A percentile compares a stretch with the other conserved stretches of the same genome.
phyloP scores from a whole-genome alignment of 1,139 yeast genomes.

The Yamadazyma atlantica region DNA sequence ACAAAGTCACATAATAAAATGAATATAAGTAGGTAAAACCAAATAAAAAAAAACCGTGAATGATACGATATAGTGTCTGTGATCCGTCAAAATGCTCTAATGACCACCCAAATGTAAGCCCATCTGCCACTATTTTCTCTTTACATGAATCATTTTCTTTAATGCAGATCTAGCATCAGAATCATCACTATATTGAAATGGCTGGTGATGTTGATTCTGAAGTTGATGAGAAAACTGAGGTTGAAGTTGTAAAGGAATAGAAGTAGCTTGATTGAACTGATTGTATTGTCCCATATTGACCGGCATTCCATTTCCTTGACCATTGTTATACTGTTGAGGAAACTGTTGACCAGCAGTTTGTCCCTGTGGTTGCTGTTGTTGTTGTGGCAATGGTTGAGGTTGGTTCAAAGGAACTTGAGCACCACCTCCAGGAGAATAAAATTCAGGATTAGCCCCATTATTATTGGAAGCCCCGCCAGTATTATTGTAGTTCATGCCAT shows the following conservation, averaged over 20 bases:
- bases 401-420: conserved; percentile 1
- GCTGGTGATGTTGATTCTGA: conserved; percentile 11
- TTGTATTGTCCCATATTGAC: not conserved
- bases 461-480: conserved; percentile 3
- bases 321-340: not conserved
- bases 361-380: not conserved
- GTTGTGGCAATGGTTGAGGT: too few relatives aligned
- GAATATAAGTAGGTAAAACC: not conserved
- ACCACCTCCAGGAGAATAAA: conserved; percentile 5
- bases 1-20: not conserved
- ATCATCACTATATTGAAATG: conserved; percentile 22
- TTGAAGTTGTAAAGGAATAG: conserved; percentile 4
- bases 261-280: not conserved
- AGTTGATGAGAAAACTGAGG: conserved; percentile 8
- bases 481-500: conserved; percentile 2
- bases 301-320: conserved; percentile 1
- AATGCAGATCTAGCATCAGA: conserved; percentile 45
- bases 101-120: too few relatives aligned
- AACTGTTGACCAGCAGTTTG: not conserved
- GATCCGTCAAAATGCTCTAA: too few relatives aligned
- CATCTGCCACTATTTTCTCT: conserved; percentile 20
- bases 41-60: not conserved
- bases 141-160: conserved; percentile 39
- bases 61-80: too few relatives aligned
- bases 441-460: conserved; percentile 4